These are phyloP conservation scores for Corynascus novoguineensis DNA, from an alignment of 495 filamentous ascomycete species.

Conservation along the genomic window DNA sequence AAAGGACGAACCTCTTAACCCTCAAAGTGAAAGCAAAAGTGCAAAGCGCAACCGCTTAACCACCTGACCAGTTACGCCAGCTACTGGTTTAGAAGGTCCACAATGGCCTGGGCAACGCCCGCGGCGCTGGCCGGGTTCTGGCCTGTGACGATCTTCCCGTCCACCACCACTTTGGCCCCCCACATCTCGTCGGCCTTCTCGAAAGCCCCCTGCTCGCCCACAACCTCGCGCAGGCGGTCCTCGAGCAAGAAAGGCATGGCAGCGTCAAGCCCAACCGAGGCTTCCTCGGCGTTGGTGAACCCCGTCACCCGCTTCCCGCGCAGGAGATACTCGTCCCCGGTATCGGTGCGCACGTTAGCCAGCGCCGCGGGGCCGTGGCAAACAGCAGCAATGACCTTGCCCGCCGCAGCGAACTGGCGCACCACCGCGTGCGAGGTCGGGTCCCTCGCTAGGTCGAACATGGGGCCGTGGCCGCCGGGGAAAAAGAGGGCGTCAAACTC, in stretches of 20 bases:
- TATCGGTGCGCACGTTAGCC: conserved; percentile 46
- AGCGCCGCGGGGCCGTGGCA: conserved; percentile 65
- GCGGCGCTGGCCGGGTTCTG: conserved; percentile 68
- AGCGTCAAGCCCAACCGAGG: conserved; percentile 39
- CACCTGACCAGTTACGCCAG: not conserved
- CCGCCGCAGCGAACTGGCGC: conserved; percentile 53
- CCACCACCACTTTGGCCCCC: conserved; percentile 56
- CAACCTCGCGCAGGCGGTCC: conserved; percentile 47
- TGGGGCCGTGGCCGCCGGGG: conserved; percentile 75
- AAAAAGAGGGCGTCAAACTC: conserved; percentile 69
- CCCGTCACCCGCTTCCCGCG: conserved; percentile 56
- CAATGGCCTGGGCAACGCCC: conserved; percentile 50
- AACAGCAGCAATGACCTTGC: conserved; percentile 60
- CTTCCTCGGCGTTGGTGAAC: conserved; percentile 66
- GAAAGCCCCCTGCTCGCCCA: conserved; percentile 49
- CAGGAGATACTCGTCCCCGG: conserved; percentile 48
- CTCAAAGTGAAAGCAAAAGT: too few species aligned
- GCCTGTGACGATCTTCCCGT: conserved; percentile 63
- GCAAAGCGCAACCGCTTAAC: not conserved
- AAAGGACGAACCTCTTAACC: too few species aligned
- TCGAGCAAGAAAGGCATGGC: conserved; percentile 63
- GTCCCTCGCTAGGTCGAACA: conserved; percentile 61
- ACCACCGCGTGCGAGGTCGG: conserved; percentile 50
- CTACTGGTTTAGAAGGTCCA: conserved; percentile 26
- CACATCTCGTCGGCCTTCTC: conserved; percentile 55